These are phyloP conservation scores for Tricholoma matsutake DNA, from an alignment of 768 basidiomycete species.

Conservation along the genomic window DNA sequence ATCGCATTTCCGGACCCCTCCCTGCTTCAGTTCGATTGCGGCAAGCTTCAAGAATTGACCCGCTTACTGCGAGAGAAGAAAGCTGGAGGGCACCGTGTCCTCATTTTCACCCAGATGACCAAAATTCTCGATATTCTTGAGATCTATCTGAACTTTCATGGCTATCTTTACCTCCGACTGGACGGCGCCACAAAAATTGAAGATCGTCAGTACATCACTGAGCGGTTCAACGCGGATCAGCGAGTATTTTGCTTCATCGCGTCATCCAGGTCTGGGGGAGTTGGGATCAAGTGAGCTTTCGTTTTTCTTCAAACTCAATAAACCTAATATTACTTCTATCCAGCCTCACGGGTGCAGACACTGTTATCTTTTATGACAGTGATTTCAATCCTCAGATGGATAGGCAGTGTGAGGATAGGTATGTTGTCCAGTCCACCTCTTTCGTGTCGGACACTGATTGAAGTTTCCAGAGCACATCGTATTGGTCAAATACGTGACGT, in stretches of 20 bases:
- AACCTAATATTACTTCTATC: constrained; percentile 18
- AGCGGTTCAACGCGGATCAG: constrained; percentile 78
- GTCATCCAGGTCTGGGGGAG: constrained; percentile 74
- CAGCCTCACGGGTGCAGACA: constrained; percentile 85
- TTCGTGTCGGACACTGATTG: neutral
- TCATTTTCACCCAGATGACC: constrained; percentile 99
- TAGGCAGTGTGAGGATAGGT: constrained; percentile 92
- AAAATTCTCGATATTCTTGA: constrained; percentile 91
- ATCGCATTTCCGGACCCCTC: constrained; percentile 92
- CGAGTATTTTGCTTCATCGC: constrained; percentile 88
- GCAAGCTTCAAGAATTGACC: constrained; percentile 88
- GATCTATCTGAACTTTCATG: constrained; percentile 88
- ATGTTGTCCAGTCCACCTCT: constrained; percentile 16
- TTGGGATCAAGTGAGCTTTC: constrained; percentile 84
- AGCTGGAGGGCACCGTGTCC: constrained; percentile 80
- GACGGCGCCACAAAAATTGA: constrained; percentile 96
- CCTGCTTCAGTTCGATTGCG: constrained; percentile 92
- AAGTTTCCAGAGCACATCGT: constrained; percentile 75
- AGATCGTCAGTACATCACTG: constrained; percentile 87
- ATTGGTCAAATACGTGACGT: constrained; percentile 97
- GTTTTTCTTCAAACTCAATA: constrained; percentile 11
- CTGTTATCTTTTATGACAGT: constrained; percentile 96
- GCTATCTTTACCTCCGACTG: constrained; percentile 89
- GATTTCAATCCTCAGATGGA: constrained; percentile 99
- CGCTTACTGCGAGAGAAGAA: constrained; percentile 79